Evolutionary conservation across 2,329 filamentous ascomycete species (phyloP).

Genomic region (Diplodia scrobiculata): DNA sequence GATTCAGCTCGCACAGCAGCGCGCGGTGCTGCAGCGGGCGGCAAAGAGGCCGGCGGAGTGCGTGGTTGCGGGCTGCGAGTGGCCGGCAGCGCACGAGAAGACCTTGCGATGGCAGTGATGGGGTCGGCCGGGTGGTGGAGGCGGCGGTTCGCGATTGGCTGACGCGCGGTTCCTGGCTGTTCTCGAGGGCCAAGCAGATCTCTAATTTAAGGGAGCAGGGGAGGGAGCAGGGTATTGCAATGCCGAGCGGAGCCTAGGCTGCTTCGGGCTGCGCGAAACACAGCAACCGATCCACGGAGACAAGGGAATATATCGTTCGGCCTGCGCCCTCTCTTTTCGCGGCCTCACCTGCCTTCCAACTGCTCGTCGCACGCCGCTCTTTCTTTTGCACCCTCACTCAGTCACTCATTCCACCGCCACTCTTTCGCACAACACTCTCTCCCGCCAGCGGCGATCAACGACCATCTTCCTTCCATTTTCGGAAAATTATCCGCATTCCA

Average conservation of each 20-base stretch:
- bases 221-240: slow-evolving; percentile 6
- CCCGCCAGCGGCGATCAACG: slow-evolving; percentile 5
- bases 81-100: slow-evolving; percentile 20
- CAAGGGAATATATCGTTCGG: slow-evolving; percentile 24
- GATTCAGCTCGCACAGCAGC: slow-evolving; percentile 17
- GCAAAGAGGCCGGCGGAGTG: not conserved
- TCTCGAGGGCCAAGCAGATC: slow-evolving; percentile 13
- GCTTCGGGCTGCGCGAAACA: slow-evolving; percentile 22
- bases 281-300: slow-evolving; percentile 7
- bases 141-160: slow-evolving; percentile 1
- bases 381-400: slow-evolving; percentile 17
- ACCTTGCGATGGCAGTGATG: not conserved
- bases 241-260: slow-evolving; percentile 16
- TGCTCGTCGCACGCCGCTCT: slow-evolving; percentile 8
- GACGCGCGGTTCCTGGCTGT: not conserved
- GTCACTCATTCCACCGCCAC: slow-evolving; percentile 25
- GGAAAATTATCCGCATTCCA: slow-evolving; percentile 12
- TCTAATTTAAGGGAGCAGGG: slow-evolving; percentile 12
- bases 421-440: not conserved
- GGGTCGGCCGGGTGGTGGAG: slow-evolving; percentile 16
- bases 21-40: slow-evolving; percentile 3
- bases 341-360: slow-evolving; percentile 18
- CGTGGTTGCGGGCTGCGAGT: slow-evolving; percentile 9
- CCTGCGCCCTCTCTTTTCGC: not conserved
- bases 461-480: slow-evolving; percentile 8